Evolutionary conservation across 371 early-diverging fungal genomes (phyloP), one percentile per base, ranked within the genome.

Genomic region (Mucor circinelloides): DNA sequence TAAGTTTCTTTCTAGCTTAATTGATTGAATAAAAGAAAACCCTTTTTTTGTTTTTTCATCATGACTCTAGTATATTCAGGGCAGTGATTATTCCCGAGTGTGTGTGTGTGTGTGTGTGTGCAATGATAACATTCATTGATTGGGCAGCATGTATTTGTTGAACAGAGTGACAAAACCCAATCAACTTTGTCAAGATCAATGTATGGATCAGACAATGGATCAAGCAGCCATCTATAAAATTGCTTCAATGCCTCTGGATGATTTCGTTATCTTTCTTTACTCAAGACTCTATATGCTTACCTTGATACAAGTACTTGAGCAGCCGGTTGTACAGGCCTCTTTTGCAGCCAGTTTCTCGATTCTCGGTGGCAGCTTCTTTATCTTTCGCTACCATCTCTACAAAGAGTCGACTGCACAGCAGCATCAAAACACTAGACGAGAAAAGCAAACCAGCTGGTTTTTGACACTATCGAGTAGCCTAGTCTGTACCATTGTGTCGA

Each of bases 371-470:
- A 19, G 67, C 13, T 67, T 67, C 42, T 67, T 54, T 30, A 0
- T 60, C 23, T 52, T 52, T 40, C 54, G 38, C 1, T 42, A 56
- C 42, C 19, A 46, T 19, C 46, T 44, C 44, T 44, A 19, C 19
- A 15, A 19, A 4, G 44, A 44, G 3, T 6, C 15, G 1, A 44
- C 5, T 19, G 17, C 19, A 15, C 3, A 15, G 6, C 44, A 44
- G 30, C n/a, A n/a, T 30, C 34, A 3, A 6, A 34, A 4, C 7
- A 9, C 7, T 10, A 34, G 8, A 34, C 34, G 9, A 9, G 63
- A 70, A 28, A 70, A 63, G 19, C 67, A 70, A 58, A 30, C 61
- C 28, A 67, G 67, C 19, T 70, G 71, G 71, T 36, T 66, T n/a
- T 46, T 70, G 38, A 70, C 71, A 2, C 40, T 70, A 12, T 42